phyloP scores from a whole-genome alignment of 768 basidiomycete genomes.

The Amanita brunnescens region DNA sequence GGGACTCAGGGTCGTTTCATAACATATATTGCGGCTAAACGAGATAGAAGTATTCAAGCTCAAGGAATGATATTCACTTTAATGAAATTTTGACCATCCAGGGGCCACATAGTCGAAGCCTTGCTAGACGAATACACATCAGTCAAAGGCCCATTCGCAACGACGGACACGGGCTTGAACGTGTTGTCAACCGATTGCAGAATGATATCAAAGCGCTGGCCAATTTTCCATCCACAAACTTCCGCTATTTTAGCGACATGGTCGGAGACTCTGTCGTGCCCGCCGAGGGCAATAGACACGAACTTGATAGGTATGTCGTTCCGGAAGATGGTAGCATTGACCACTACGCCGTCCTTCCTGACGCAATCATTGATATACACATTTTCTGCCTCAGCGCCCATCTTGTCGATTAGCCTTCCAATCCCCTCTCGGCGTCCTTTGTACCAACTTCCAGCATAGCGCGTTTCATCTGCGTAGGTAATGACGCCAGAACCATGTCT shows the following conservation, averaged over 20 bases:
- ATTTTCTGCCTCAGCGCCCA: background rate
- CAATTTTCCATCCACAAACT: background rate
- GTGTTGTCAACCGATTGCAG: background rate
- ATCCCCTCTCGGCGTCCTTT: slow-evolving; percentile 8
- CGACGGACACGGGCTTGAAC: background rate
- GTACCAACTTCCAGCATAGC: slow-evolving; percentile 12
- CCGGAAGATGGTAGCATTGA: background rate
- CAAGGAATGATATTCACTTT: background rate
- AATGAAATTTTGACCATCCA: background rate
- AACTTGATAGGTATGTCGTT: background rate
- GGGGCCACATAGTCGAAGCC: background rate
- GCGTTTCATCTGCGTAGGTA: slow-evolving; percentile 10
- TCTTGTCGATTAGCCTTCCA: slow-evolving; percentile 6
- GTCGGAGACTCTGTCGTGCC: background rate
- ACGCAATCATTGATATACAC: slow-evolving; percentile 6
- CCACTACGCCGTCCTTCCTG: background rate
- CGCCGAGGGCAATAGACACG: background rate
- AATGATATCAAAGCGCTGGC: background rate
- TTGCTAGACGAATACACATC: background rate
- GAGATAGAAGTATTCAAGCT: no score
- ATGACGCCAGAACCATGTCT: slow-evolving; percentile 12
- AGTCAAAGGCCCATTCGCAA: background rate
- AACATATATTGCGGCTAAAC: no score
- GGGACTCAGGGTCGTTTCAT: no score
- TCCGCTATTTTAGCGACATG: slow-evolving; percentile 2